These are phyloP conservation scores for Cyberlindnera mycetangii DNA, from an alignment of 805 yeast species.

Conservation along the genomic window DNA sequence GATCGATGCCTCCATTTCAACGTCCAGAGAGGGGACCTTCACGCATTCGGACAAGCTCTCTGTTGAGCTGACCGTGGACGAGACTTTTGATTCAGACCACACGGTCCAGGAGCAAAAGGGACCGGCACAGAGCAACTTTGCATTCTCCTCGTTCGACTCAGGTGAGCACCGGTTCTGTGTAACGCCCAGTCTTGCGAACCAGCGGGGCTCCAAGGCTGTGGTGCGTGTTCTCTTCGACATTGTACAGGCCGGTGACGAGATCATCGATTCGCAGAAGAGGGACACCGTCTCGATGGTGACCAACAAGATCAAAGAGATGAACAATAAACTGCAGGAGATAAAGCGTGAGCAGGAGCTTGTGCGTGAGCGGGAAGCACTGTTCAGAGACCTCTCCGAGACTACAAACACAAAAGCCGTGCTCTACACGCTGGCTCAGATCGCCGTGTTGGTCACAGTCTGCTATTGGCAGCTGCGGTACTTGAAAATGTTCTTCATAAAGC, in stretches of 20 bases:
- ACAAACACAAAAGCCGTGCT: constrained; percentile 70
- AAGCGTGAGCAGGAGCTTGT: constrained; percentile 64
- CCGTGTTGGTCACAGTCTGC: constrained; percentile 67
- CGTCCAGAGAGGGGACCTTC: constrained; percentile 25
- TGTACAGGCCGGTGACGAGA: constrained; percentile 61
- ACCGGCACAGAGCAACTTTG: constrained; percentile 59
- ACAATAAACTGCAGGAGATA: constrained; percentile 54
- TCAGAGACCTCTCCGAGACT: constrained; percentile 73
- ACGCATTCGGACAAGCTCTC: constrained; percentile 1
- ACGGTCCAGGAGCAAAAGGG: constrained; percentile 69
- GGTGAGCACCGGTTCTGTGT: constrained; percentile 88
- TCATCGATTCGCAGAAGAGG: constrained; percentile 60
- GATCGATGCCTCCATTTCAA: constrained; percentile 62
- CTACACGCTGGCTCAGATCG: constrained; percentile 72
- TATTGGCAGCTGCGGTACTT: constrained; percentile 74
- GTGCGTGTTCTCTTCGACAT: constrained; percentile 76
- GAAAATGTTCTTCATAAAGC: constrained; percentile 81
- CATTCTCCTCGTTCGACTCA: constrained; percentile 76
- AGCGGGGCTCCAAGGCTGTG: constrained; percentile 38
- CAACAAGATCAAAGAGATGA: constrained; percentile 53
- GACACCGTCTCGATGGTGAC: constrained; percentile 51
- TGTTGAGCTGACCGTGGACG: constrained; percentile 34
- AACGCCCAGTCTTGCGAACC: constrained; percentile 47
- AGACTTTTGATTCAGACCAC: constrained; percentile 81
- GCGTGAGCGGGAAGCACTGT: constrained; percentile 63